These are phyloP conservation scores for Bolboschoenus planiculmis DNA, from an alignment of 176 grass and related monocot species.

Conservation along the genomic window DNA sequence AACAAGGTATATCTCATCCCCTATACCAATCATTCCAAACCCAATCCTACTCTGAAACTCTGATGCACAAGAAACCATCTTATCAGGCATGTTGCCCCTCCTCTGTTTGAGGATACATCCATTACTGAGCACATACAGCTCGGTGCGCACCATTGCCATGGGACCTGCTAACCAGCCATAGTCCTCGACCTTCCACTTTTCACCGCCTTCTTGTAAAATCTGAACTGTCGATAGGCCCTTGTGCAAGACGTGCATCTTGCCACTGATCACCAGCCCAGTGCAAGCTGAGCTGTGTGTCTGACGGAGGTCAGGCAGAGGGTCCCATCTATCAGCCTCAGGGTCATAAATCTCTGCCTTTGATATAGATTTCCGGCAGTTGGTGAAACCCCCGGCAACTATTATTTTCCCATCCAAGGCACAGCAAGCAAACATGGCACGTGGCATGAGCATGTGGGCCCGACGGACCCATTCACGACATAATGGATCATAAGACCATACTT, in stretches of 20 bases:
- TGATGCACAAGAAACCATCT: constrained; percentile 75
- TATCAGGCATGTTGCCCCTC: constrained; percentile 54
- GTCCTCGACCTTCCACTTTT: constrained; percentile 67
- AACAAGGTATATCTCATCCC: constrained; percentile 69
- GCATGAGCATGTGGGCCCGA: constrained; percentile 66
- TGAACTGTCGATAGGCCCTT: constrained; percentile 82
- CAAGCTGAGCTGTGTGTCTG: constrained; percentile 86
- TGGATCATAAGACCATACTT: constrained; percentile 95
- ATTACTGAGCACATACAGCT: constrained; percentile 85
- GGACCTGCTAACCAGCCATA: constrained; percentile 87
- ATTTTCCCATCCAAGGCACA: constrained; percentile 87
- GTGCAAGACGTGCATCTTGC: constrained; percentile 88
- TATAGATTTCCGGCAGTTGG: constrained; percentile 79
- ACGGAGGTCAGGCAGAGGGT: constrained; percentile 66
- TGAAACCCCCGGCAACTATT: constrained; percentile 82
- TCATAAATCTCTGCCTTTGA: constrained; percentile 90
- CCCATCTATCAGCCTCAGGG: constrained; percentile 62
- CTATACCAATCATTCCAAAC: constrained; percentile 83
- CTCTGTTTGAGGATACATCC: constrained; percentile 88
- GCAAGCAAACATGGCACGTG: constrained; percentile 92
- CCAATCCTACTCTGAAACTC: constrained; percentile 90
- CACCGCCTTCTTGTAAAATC: constrained; percentile 66
- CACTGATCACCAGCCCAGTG: constrained; percentile 73
- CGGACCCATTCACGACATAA: constrained; percentile 46
- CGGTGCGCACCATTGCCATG: constrained; percentile 72